Base-by-base conservation (phyloP, 2,329 filamentous ascomycete species). In the Cordyceps fumosorosea region DNA sequence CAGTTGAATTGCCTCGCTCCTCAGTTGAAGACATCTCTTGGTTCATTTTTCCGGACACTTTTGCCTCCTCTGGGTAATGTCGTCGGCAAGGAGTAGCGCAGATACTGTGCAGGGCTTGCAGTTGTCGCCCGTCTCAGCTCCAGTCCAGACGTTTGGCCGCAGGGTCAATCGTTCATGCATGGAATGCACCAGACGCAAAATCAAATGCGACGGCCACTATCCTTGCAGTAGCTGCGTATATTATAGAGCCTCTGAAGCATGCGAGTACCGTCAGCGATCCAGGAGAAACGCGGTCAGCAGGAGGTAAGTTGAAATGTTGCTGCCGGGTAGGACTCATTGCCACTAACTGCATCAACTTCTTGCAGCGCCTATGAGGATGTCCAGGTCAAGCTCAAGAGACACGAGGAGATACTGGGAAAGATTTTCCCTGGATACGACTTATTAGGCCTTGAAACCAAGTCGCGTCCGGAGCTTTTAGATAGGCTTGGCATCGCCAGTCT, bases 181-280 rank as follows among this genome's bases (percentile, higher is more conserved):
- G 20, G 69, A 69, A 59, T 72, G 69, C 45, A 71, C 67, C 0
- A 64, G 70, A 18, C 66, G 70, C 24, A 73, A 71, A 54, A 66
- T 74, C 44, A 77, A 79, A 61, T 77, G 77, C 32, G 75, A 80
- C 53, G 76, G 78, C n/a, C 76, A 66, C 3, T 65, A 66, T 20
- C 69, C 71, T 37, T 73, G 71, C 60, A 62, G 66, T 2, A 71
- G 82, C 32, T 78, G 80, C 14, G 76, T 66, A 42, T 71, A 71
- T 57, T 71, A 72, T 55, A 65, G 67, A 20, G 65, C 66, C 2
- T 60, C 67, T 1, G 66, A 71, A 4, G 53, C 65, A 4, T 73
- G 71, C 56, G 67, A 67, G 56, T 73, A 72, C 40, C 68, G 68
- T 44, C 70, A 72, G 54, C 69, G 71, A 5, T 71, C 67, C 24